Evolutionary conservation across 2,329 filamentous ascomycete species (phyloP).

Genomic region (Dryadomyces sulphureus): DNA sequence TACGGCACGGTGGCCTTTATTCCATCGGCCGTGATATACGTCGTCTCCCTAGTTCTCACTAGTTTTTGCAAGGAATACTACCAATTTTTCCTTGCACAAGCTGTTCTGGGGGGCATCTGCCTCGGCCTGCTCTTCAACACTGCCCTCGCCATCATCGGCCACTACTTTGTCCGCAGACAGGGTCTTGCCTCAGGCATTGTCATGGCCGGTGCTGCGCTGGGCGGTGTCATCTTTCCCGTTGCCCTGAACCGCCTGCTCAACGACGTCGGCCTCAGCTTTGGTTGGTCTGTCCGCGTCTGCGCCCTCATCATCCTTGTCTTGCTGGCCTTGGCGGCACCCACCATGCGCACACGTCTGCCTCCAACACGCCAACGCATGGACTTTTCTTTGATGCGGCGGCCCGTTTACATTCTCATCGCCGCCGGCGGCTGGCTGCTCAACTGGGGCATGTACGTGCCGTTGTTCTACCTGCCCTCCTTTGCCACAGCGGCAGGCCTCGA

Average conservation of each 20-base stretch:
- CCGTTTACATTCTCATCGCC: conserved; percentile 29
- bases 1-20: conserved; percentile 21
- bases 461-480: conserved; percentile 41
- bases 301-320: conserved; percentile 1
- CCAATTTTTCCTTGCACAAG: conserved; percentile 3
- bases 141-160: background rate
- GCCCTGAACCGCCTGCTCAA: conserved; percentile 37
- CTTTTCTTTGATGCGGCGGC: conserved; percentile 35
- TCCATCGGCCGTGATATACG: conserved; percentile 36
- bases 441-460: conserved; percentile 30
- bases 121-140: conserved; percentile 1
- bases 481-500: conserved; percentile 27
- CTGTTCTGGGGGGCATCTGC: conserved; percentile 2
- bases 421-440: conserved; percentile 14
- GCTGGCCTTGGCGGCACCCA: conserved; percentile 12
- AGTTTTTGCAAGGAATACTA: conserved; percentile 4
- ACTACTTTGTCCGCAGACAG: conserved; percentile 1
- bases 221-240: conserved; percentile 13
- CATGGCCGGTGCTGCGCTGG: conserved; percentile 2
- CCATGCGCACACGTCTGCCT: conserved; percentile 29
- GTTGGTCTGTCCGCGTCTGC: conserved; percentile 2
- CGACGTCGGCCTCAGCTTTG: conserved; percentile 15
- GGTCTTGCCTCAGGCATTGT: conserved; percentile 1
- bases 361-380: conserved; percentile 15
- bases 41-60: conserved; percentile 27